Conservation (phyloP, 2,329 filamentous ascomycete species). For the Colletotrichum sp. region DNA sequence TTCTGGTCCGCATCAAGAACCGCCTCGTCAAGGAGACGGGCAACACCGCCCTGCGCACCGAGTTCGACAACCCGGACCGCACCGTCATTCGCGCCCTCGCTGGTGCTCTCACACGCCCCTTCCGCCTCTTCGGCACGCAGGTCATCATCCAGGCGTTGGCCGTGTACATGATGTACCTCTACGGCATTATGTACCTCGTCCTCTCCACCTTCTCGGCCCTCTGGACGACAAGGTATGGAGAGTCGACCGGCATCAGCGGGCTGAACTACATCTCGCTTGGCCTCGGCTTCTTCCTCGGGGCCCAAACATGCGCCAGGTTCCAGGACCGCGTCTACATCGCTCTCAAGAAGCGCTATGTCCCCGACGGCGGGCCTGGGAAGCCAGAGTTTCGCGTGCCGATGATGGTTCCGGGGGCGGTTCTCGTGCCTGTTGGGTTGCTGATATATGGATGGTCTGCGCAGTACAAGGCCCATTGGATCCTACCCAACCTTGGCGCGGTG, state of each 20-base stretch:
- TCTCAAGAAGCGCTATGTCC: conserved; percentile 43
- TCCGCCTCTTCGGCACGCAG: conserved; percentile 49
- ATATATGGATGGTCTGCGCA: conserved; percentile 52
- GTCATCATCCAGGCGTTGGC: conserved; percentile 53
- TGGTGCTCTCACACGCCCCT: conserved; percentile 43
- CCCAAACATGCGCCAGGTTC: conserved; percentile 44
- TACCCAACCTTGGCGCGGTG: conserved; percentile 46
- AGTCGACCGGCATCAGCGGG: conserved; percentile 46
- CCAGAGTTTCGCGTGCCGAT: conserved; percentile 49
- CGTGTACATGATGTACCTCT: conserved; percentile 45
- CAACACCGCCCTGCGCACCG: conserved; percentile 51
- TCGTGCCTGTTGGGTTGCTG: conserved; percentile 48
- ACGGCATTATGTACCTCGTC: conserved; percentile 49
- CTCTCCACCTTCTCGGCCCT: conserved; percentile 54
- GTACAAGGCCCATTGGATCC: conserved; percentile 47
- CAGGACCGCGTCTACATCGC: conserved; percentile 50
- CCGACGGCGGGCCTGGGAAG: conserved; percentile 35
- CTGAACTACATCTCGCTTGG: conserved; percentile 56
- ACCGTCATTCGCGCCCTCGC: conserved; percentile 21
- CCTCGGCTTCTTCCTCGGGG: conserved; percentile 54
- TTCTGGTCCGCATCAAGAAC: conserved; percentile 62
- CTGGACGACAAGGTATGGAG: conserved; percentile 48
- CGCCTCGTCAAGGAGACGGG: conserved; percentile 63
- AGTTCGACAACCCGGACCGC: conserved; percentile 52
- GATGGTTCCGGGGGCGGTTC: conserved; percentile 43